These are phyloP conservation scores for Gossypium bickii DNA, from an alignment of 345 rosid genomes.

Conservation along the genomic window DNA sequence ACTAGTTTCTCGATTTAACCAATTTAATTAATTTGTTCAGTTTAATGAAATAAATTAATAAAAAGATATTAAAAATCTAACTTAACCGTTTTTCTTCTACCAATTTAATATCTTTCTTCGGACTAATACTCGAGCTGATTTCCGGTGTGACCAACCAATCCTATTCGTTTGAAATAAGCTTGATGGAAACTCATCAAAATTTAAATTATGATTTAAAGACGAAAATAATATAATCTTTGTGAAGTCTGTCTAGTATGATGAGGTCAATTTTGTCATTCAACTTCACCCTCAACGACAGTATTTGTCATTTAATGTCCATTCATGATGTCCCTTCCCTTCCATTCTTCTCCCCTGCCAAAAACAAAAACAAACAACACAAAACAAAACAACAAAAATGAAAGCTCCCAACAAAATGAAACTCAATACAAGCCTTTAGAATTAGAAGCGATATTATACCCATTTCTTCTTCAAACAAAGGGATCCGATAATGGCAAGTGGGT, in stretches of 20 bases:
- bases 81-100: no score
- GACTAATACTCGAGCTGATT: no score
- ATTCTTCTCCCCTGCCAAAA: neutral
- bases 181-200: no score
- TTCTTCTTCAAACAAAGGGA: neutral
- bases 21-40: rapidly evolving
- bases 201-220: no score
- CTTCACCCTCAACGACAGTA: neutral
- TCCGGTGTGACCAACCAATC: no score
- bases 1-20: rapidly evolving
- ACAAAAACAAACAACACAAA: neutral
- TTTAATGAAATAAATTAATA: no score
- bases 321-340: conserved; percentile 20
- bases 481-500: conserved; percentile 58
- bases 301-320: conserved; percentile 44
- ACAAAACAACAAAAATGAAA: neutral
- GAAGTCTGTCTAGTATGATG: neutral
- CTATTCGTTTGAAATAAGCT: no score
- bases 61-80: no score
- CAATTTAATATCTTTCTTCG: no score
- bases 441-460: neutral
- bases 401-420: neutral
- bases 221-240: no score
- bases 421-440: conserved; percentile 17
- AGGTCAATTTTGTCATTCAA: conserved; percentile 32